Evolutionary conservation across 75 land plant species (phyloP), one percentile per base, ranked within the genome.

Genomic region (Pseudotsuga menziesii): DNA sequence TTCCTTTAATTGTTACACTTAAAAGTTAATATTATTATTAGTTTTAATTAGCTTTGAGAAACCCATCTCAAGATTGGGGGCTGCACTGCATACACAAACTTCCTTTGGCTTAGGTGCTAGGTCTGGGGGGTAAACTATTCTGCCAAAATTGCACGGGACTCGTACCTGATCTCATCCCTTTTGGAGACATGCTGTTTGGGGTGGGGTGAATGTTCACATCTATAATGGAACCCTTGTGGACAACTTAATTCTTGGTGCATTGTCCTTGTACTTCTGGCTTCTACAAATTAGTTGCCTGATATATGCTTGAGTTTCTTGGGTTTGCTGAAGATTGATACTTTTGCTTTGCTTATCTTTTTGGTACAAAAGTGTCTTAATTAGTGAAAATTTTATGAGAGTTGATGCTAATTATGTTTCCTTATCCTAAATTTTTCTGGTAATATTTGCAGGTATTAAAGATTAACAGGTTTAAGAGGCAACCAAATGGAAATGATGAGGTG

Each of bases 401-500:
- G 72, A 36, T 8, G 25, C 26, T 58, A 19, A 13, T 35, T 27
- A 19, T 35, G 17, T 26, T 76, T 27, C 7, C n/a, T 23, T 20
- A 16, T 7, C 17, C 66, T 75, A 35, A 67, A 25, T 35, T 56
- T 35, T 27, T n/a, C 32, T 15, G 4, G 11, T 26, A 14, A 15
- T 52, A 61, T 5, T 27, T 56, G 41, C 76, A 91, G 97, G 85
- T 94, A 12, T 70, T 92, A 88, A 92, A 85, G 60, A 80, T 90
- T 4, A 89, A 87, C 66, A 78, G 89, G 89, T 88, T 93, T 56
- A 85, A 88, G 79, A 92, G 91, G 80, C 88, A 83, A 15, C 82
- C 85, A 2, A 78, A 88, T 73, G 94, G 97, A 13, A 88, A 94
- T 78, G 97, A 94, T 61, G 92, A 92, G 94, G 97, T 92, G 75